Evolutionary conservation across 129 eudicot genomes (phyloP), one percentile per base, ranked within the genome.

Genomic region (Silybum marianum): DNA sequence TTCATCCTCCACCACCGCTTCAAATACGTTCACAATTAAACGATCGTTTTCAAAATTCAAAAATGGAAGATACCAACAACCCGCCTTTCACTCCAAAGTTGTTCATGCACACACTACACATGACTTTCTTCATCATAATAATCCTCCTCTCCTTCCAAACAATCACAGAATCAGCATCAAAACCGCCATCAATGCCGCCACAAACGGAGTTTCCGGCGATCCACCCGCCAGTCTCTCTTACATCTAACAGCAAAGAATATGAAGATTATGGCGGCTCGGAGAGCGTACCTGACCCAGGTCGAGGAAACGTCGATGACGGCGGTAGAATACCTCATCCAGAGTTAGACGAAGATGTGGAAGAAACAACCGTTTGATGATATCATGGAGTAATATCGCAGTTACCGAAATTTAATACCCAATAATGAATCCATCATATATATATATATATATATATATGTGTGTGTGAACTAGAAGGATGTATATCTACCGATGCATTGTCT

Each of bases 101-200:
- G 86, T 80, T 89, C 73, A 80, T 77, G 86, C 90, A 82, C 88
- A 79, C 82, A 63, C 40, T 46, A 77, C 66, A 87, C 86, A 72
- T 87, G 88, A 82, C 78, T 14, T 11, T 48, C 11, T 25, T 83
- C 36, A 54, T 86, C 74, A 84, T 81, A 62, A 84, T 81, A 62
- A 28, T 65, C 74, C 38, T 84, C 60, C 16, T 65, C 74, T 78
- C 83, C 69, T 62, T 65, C 26, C 71, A 78, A 72, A n/a, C 83
- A 23, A 44, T 63, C 10, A 9, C 48, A 73, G 1, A 23, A 80
- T 38, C 26, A 26, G 60, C 62, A 54, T 6, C 13, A 26, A 36
- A 23, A 1, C 69, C 26, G 11, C 30, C 42, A 48, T 80, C 75
- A 48, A n/a, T 21, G 13, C 83, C 75, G 21, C 79, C 85, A 14